Conservation (phyloP, 306 rosid genomes). For the Sophora flavescens region DNA sequence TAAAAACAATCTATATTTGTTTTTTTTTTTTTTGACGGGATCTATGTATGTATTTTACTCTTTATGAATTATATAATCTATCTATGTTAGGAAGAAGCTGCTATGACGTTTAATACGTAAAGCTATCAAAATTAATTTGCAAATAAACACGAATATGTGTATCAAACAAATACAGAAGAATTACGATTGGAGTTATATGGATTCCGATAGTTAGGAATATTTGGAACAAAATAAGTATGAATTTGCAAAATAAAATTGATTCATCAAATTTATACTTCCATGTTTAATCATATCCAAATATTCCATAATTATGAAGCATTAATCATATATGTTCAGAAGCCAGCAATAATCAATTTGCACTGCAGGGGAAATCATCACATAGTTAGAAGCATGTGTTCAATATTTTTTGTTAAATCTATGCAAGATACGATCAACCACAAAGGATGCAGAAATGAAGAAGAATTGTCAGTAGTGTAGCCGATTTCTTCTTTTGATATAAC, state of each 20-base stretch:
- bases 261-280: no score
- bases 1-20: no score
- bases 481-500: no score
- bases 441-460: neutral
- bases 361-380: neutral
- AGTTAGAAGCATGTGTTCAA: no score
- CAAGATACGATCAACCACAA: neutral
- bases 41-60: no score
- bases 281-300: no score
- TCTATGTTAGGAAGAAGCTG: neutral
- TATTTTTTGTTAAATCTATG: neutral
- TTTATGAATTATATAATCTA: neutral
- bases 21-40: no score
- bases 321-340: neutral
- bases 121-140: no score
- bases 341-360: neutral
- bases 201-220: no score
- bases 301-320: no score
- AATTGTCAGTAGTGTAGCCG: neutral
- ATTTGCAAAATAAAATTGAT: neutral
- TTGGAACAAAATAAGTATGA: neutral
- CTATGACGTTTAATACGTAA: neutral
- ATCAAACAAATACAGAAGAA: no score
- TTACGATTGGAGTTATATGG: no score
- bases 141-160: neutral